Base-by-base conservation (phyloP, 192 early-diverging fungal species). In the Haplosporangium gracile region DNA sequence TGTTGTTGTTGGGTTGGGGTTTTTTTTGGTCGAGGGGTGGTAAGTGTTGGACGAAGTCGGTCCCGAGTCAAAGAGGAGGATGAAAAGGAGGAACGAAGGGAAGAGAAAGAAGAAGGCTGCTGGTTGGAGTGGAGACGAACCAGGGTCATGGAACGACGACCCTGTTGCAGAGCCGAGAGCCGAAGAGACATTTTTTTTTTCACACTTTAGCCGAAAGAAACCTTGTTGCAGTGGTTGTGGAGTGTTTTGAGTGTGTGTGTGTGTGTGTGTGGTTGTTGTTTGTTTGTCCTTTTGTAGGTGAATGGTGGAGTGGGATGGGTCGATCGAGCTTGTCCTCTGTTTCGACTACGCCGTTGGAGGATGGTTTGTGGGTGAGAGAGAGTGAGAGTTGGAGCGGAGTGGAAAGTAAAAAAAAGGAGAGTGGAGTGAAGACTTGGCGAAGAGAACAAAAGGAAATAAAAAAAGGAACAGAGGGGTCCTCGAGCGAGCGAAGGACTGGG, bases 141-240 rank as follows among this genome's bases (percentile, higher is more conserved):
- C 20, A 71, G 22, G 40, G 38, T 71, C 38, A 38, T 71, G 16
- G 49, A 51, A 22, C 38, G 34, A 18, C 34, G 70, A 38, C 38
- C 4, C 70, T 65, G 68, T 60, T 65, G 68, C 20, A 76, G 83
- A 76, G 74, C 77, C 73, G 83, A 71, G 83, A 85, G 78, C 70
- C 65, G 70, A 76, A 80, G 83, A 24, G 83, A 79, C 77, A 85
- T 82, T 49, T 5, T 18, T 51, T 51, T 51, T 51, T 51, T 43
- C 40, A 65, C 60, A 65, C 60, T 65, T 65, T 65, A 65, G 60
- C 26, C n/a, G 24, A 65, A 32, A 65, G 60, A 65, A 65, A 65
- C 60, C 32, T 32, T 65, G 20, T 51, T 51, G 49, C 20, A 51
- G 49, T 22, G 18, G 42, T 11, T 43, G 1, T 43, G 55, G 6